Base-by-base conservation (phyloP, 192 early-diverging fungal species). In the Geranomyces michiganensis region DNA sequence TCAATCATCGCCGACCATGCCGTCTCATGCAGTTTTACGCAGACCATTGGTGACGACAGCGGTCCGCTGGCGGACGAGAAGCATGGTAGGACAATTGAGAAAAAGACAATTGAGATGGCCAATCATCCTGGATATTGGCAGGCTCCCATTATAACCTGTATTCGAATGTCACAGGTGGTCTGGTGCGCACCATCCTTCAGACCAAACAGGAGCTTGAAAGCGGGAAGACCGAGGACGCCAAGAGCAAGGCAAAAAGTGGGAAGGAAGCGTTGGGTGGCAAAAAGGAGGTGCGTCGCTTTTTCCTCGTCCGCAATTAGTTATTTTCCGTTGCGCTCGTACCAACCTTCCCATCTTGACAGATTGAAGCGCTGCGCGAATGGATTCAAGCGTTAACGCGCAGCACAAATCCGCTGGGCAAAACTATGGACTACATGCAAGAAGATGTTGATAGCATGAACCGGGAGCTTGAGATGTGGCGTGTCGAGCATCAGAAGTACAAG, bases 371-470 rank as follows among this genome's bases (percentile, higher is more conserved):
- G 22, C 73, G 79, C 21, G 77, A 78, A 44, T 77, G 72, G 12
- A 85, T 87, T 60, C 85, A 87, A 66, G 46, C 66, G 10, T 67
- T 87, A 58, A 83, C 81, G 31, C 72, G 80, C 14, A 76, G 62
- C 63, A 85, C 86, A 4, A 79, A 84, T 65, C 86, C 86, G 32
- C 78, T 88, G 19, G 82, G 81, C 31, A 84, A 83, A 58, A 84
- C 81, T 2, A 73, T 88, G 70, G 84, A 88, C 48, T 86, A 86
- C 68, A 72, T 86, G 74, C 84, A 86, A 36, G 86, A 88, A 64
- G 86, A 88, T 60, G 77, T 87, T 45, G 86, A 88, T 62, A 76
- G 78, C 47, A 88, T 88, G 86, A 84, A 81, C 46, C 78, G 79
- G 62, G 86, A 88, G 67, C 67, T 86, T 7, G 84, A 85, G 32